phyloP scores from a whole-genome alignment of 305 asterid genomes.

The Andrographis paniculata region DNA sequence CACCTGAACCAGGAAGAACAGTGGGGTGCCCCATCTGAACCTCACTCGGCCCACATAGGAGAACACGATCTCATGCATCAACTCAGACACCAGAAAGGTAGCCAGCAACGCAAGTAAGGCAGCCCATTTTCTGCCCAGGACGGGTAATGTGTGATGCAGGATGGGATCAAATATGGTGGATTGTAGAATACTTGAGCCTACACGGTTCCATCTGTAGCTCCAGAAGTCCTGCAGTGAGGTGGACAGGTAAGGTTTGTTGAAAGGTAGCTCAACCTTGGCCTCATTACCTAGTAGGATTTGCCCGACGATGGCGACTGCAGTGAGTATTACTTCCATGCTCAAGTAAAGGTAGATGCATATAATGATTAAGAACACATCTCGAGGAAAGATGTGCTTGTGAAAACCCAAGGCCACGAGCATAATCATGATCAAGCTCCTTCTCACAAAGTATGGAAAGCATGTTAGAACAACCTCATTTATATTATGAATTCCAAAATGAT shows the following conservation, averaged over 20 bases:
- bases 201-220: conserved; percentile 50
- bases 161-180: conserved; percentile 28
- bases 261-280: conserved; percentile 31
- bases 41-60: conserved; percentile 38
- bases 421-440: too few species aligned
- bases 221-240: conserved; percentile 47
- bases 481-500: not conserved
- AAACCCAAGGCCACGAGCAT: too few species aligned
- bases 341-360: conserved; percentile 20
- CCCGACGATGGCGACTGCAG: conserved; percentile 22
- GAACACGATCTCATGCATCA: conserved; percentile 48
- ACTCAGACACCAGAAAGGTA: conserved; percentile 36
- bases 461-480: too few species aligned
- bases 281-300: conserved; percentile 20
- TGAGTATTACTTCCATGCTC: conserved; percentile 22
- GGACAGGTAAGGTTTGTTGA: conserved; percentile 36
- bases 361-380: conserved; percentile 12
- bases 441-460: too few species aligned
- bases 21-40: conserved; percentile 38
- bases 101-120: conserved; percentile 25
- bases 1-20: conserved; percentile 50
- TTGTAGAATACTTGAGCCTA: conserved; percentile 31
- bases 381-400: conserved; percentile 8
- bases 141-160: not conserved
- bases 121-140: conserved; percentile 29